Conservation (phyloP, 2,329 filamentous ascomycete species). For the Mycosphaerelloides madeirae region DNA sequence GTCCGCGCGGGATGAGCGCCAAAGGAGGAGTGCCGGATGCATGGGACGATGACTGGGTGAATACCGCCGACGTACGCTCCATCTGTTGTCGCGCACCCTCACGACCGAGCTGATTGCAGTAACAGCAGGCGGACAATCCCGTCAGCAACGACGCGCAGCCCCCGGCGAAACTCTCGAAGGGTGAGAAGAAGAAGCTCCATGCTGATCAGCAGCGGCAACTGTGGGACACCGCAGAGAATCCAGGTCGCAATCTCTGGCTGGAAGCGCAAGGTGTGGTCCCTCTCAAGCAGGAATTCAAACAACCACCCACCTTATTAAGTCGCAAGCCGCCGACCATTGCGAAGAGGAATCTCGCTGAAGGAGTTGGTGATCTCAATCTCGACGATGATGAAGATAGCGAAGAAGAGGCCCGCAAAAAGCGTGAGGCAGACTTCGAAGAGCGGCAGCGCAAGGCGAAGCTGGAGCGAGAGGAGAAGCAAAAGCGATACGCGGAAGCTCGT, state of each 20-base stretch:
- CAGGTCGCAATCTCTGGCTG: conserved; percentile 70
- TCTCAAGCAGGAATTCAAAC: conserved; percentile 67
- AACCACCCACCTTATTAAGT: conserved; percentile 76
- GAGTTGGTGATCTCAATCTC: conserved; percentile 42
- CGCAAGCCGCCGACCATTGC: conserved; percentile 67
- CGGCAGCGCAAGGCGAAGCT: conserved; percentile 70
- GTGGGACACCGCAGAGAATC: conserved; percentile 85
- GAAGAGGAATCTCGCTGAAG: conserved; percentile 50
- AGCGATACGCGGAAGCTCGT: conserved; percentile 80
- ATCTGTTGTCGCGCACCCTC: background rate
- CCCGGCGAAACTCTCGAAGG: conserved; percentile 58
- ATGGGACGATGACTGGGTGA: conserved; percentile 91
- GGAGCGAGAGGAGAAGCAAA: conserved; percentile 84
- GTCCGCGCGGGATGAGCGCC: conserved; percentile 36
- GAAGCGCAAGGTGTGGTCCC: conserved; percentile 60
- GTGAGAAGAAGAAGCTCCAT: conserved; percentile 74
- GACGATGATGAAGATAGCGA: conserved; percentile 60
- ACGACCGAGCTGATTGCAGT: too few species aligned
- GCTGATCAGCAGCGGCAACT: conserved; percentile 77
- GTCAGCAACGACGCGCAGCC: conserved; percentile 30
- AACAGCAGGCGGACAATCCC: background rate
- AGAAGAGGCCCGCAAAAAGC: conserved; percentile 55
- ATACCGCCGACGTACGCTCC: conserved; percentile 61
- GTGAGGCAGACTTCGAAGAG: conserved; percentile 68
- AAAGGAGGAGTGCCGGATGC: conserved; percentile 60